Evolutionary conservation across 371 early-diverging fungal genomes (phyloP).

Genomic region (Apophysomyces variabilis): DNA sequence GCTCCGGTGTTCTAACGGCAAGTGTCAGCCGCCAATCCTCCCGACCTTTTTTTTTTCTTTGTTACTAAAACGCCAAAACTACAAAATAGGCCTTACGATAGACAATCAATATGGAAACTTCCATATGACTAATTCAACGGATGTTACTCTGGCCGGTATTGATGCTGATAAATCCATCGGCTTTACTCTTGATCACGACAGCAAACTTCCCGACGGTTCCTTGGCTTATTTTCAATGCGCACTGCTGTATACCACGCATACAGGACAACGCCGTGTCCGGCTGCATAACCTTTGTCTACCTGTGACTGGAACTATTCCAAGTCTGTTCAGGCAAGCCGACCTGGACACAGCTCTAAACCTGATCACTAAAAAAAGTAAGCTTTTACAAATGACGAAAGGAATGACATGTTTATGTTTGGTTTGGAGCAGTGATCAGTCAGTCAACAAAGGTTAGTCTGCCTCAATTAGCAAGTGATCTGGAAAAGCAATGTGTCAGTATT

Average conservation of each 20-base stretch:
- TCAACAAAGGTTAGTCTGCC: slow-evolving; percentile 25
- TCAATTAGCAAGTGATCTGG: slow-evolving; percentile 15
- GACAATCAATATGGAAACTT: slow-evolving; percentile 93
- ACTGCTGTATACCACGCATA: slow-evolving; percentile 87
- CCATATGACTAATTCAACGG: slow-evolving; percentile 88
- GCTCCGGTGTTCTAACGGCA: slow-evolving; percentile 89
- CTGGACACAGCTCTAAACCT: slow-evolving; percentile 91
- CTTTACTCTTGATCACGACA: slow-evolving; percentile 85
- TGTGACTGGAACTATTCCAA: slow-evolving; percentile 76
- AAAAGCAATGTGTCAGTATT: slow-evolving; percentile 76
- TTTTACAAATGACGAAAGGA: slow-evolving; percentile 22
- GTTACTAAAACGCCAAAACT: not conserved
- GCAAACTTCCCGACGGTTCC: slow-evolving; percentile 80
- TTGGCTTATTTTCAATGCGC: slow-evolving; percentile 90
- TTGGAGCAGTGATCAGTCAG: not conserved
- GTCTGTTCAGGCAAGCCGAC: slow-evolving; percentile 90
- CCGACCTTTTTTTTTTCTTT: not conserved
- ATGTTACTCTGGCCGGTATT: slow-evolving; percentile 89
- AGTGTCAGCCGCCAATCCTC: not conserved
- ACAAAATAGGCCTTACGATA: slow-evolving; percentile 69
- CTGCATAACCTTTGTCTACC: slow-evolving; percentile 86
- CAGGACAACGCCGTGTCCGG: slow-evolving; percentile 91
- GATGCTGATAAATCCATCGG: slow-evolving; percentile 86
- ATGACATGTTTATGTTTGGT: slow-evolving; percentile 28
- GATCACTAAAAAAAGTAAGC: slow-evolving; percentile 72